Conservation (phyloP, 495 filamentous ascomycete genomes). For the Pyrenopolyporus hunteri region DNA sequence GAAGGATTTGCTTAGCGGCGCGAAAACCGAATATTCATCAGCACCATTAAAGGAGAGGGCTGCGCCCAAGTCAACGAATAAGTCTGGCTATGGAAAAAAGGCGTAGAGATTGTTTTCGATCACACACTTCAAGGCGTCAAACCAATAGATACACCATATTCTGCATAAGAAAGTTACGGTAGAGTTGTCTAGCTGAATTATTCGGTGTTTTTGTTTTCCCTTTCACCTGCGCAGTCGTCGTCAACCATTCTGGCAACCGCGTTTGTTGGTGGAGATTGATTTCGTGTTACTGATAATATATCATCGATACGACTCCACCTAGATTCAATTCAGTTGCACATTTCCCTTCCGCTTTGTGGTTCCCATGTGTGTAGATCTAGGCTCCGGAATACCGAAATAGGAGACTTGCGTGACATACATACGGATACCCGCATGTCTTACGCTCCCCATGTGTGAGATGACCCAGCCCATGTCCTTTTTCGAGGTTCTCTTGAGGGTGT, state of each 20-base stretch:
- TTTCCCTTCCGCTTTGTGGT: neutral
- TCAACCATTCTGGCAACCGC: too few relatives aligned
- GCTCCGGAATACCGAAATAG: slow-evolving; percentile 7
- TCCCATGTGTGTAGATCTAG: neutral
- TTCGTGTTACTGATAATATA: too few relatives aligned
- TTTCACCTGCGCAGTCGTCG: too few relatives aligned
- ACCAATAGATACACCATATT: neutral
- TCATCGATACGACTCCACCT: too few relatives aligned
- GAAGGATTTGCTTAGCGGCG: slow-evolving; percentile 65
- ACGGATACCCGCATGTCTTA: slow-evolving; percentile 21
- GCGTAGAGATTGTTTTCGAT: slow-evolving; percentile 8
- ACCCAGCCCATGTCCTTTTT: neutral
- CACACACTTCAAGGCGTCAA: slow-evolving; percentile 4
- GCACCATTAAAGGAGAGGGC: slow-evolving; percentile 24
- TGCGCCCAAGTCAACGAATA: slow-evolving; percentile 7
- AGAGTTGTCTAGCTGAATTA: too few relatives aligned
- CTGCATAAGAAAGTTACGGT: neutral
- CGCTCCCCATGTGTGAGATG: slow-evolving; percentile 8
- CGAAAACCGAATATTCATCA: slow-evolving; percentile 43
- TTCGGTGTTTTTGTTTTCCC: too few relatives aligned
- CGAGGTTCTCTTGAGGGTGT: neutral
- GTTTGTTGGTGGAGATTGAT: too few relatives aligned
- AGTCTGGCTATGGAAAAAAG: slow-evolving; percentile 11
- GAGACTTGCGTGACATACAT: slow-evolving; percentile 15
- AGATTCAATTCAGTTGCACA: too few relatives aligned